Conservation (phyloP, 2,329 filamentous ascomycete genomes). For the Nemania sp. region DNA sequence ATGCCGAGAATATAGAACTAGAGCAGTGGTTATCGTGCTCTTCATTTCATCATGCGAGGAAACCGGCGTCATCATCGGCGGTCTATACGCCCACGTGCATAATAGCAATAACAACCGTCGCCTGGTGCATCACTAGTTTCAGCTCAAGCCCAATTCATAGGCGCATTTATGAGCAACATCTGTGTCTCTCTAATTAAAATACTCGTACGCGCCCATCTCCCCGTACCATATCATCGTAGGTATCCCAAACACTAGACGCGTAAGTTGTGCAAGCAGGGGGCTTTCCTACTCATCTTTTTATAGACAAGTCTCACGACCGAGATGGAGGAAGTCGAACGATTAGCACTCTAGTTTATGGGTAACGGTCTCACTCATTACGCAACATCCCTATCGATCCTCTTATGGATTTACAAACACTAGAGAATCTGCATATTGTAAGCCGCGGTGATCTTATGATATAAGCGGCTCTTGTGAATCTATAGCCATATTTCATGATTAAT, state of each 20-base stretch:
- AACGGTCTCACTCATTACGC: neutral
- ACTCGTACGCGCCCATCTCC: neutral
- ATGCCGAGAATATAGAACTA: neutral
- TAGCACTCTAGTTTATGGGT: neutral
- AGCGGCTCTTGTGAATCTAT: neutral
- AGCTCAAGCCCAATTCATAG: no score
- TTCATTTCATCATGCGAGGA: no score
- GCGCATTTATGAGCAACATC: no score
- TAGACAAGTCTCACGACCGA: conserved; percentile 8
- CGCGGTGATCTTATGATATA: neutral
- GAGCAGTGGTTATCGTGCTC: neutral
- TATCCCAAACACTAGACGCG: neutral
- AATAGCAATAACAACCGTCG: no score
- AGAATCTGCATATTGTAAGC: neutral
- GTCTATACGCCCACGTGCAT: no score
- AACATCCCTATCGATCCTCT: neutral
- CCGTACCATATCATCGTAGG: neutral
- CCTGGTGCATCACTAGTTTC: no score
- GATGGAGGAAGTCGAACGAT: neutral
- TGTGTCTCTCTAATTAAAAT: neutral
- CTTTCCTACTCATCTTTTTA: conserved; percentile 8
- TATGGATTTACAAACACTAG: neutral
- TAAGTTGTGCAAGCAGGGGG: neutral
- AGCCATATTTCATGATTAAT: neutral
- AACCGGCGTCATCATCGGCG: no score